Conservation (phyloP, 2,329 filamentous ascomycete genomes). For the Zymoseptoria ardabiliae region DNA sequence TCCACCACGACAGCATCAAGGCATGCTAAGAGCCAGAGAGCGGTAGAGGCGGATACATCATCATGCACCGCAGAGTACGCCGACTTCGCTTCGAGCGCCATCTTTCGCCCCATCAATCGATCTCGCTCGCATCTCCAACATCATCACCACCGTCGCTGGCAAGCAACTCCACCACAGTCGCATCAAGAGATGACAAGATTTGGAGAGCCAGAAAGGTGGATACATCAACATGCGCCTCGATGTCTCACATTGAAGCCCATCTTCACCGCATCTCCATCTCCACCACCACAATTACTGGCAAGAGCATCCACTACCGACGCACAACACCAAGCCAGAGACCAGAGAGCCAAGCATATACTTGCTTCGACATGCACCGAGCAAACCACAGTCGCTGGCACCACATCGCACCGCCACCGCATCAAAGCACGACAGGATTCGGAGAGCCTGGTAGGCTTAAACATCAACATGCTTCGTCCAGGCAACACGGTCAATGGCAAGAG, state of each 20-base stretch:
- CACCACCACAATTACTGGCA: neutral
- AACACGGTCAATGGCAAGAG: neutral
- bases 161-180: neutral
- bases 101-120: no score
- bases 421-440: neutral
- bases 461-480: neutral
- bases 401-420: neutral
- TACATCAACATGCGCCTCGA: neutral
- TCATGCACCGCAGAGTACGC: neutral
- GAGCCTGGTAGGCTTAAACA: neutral
- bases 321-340: neutral
- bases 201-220: neutral
- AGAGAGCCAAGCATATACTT: neutral
- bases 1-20: no score
- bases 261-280: neutral
- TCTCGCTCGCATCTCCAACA: neutral
- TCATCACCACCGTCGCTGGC: neutral
- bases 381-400: neutral
- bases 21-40: no score
- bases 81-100: neutral
- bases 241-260: no score
- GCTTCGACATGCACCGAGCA: neutral
- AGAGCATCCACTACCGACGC: neutral
- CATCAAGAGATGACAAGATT: neutral
- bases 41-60: no score